Conservation (phyloP, 2,329 filamentous ascomycete species). For the Malbranchea zuffiana region DNA sequence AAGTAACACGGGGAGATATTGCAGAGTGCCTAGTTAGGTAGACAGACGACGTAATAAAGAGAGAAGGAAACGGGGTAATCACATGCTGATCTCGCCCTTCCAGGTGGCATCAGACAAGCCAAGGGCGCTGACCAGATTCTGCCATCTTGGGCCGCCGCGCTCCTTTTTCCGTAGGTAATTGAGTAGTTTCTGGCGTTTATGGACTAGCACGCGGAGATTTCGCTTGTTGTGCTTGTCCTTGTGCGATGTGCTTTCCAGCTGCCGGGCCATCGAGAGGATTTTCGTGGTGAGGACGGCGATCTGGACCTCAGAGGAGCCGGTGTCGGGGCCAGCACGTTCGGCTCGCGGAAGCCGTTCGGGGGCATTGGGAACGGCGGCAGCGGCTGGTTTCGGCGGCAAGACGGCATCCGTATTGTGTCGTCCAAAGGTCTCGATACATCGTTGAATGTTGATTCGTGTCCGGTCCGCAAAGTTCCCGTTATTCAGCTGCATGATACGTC, state of each 20-base stretch:
- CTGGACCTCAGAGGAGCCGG: constrained; percentile 94
- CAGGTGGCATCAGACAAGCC: constrained; percentile 81
- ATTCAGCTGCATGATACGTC: constrained; percentile 64
- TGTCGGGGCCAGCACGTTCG: constrained; percentile 76
- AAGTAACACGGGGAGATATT: not conserved
- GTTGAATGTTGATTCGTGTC: constrained; percentile 68
- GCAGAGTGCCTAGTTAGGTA: too few species aligned
- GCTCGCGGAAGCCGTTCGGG: constrained; percentile 22
- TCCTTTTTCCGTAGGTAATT: constrained; percentile 82
- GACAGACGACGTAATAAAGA: too few species aligned
- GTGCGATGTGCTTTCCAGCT: constrained; percentile 58
- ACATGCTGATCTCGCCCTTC: constrained; percentile 77
- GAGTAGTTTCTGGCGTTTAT: constrained; percentile 78
- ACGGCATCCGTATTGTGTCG: constrained; percentile 72
- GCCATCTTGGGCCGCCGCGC: constrained; percentile 81
- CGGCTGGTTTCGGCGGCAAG: constrained; percentile 50
- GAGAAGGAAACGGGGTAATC: constrained; percentile 21
- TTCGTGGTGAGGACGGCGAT: constrained; percentile 90
- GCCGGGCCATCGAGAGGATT: constrained; percentile 69
- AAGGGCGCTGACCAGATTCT: constrained; percentile 69
- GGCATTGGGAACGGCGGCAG: constrained; percentile 34
- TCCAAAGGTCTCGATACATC: constrained; percentile 79
- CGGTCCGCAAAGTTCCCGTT: constrained; percentile 70
- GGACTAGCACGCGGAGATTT: constrained; percentile 73
- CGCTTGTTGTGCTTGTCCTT: constrained; percentile 93